Evolutionary conservation across 1,139 yeast genomes (phyloP).

Genomic region (Protomyces inundatus): DNA sequence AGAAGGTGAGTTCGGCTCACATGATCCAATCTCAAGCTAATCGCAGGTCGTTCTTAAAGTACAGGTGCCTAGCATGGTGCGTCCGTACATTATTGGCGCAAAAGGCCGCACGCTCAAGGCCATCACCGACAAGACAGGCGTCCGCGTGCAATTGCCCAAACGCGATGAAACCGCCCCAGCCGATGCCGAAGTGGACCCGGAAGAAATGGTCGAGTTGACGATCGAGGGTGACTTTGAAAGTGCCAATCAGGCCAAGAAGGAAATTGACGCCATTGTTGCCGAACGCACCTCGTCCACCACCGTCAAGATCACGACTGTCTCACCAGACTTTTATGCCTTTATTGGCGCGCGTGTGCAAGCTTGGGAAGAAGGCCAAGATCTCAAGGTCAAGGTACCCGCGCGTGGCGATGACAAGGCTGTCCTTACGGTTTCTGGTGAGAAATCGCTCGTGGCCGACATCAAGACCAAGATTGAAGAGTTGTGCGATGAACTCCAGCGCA

Average conservation of each 20-base stretch:
- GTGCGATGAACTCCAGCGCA: conserved; percentile 41
- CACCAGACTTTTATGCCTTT: conserved; percentile 39
- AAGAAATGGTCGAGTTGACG: conserved; percentile 55
- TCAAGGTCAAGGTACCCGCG: conserved; percentile 41
- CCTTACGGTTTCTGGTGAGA: conserved; percentile 56
- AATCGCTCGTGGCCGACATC: conserved; percentile 54
- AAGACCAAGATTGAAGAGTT: conserved; percentile 48
- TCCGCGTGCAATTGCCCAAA: conserved; percentile 68
- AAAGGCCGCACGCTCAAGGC: conserved; percentile 80
- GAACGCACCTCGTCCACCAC: conserved; percentile 42
- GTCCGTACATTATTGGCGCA: conserved; percentile 82
- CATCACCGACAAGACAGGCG: conserved; percentile 64
- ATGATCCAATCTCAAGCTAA: background rate
- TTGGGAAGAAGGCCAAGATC: conserved; percentile 34
- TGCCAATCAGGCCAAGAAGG: conserved; percentile 64
- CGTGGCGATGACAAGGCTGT: conserved; percentile 20
- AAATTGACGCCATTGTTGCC: conserved; percentile 66
- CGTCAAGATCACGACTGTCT: conserved; percentile 40
- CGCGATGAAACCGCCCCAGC: conserved; percentile 38
- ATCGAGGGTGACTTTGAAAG: conserved; percentile 86
- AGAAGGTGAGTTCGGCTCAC: conserved; percentile 36
- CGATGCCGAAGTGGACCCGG: conserved; percentile 39
- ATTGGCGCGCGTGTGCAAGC: conserved; percentile 23
- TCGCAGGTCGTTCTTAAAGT: conserved; percentile 56
- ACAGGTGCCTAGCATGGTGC: conserved; percentile 68